A percentile compares a stretch with the other conserved stretches of the same genome.
These are phyloP conservation scores for Podaxis sp. DNA, from an alignment of 768 basidiomycete species.

Conservation along the genomic window DNA sequence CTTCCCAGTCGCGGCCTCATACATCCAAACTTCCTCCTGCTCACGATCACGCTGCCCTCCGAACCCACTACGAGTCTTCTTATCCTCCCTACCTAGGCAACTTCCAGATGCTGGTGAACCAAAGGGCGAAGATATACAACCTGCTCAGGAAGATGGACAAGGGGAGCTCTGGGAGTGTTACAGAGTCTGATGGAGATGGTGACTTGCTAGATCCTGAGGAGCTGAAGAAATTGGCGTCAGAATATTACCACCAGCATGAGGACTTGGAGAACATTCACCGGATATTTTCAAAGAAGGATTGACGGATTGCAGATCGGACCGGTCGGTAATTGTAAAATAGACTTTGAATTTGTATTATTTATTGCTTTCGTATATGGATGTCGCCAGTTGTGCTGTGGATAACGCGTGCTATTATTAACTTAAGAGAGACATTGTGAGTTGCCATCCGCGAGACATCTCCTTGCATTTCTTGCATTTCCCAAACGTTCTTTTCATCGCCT, in stretches of 20 bases:
- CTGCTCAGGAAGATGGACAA: constrained; percentile 41
- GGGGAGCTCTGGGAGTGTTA: constrained; percentile 31
- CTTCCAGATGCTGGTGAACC: constrained; percentile 44
- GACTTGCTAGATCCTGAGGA: constrained; percentile 57
- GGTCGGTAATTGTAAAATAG: neutral
- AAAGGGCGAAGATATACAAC: constrained; percentile 53
- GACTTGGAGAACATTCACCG: constrained; percentile 51
- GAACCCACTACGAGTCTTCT: constrained; percentile 47
- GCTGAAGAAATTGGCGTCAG: constrained; percentile 38
- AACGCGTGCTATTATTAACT: constrained; percentile 2
- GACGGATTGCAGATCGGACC: neutral
- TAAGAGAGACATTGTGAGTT: neutral
- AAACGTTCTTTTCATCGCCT: neutral
- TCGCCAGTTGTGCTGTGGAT: neutral
- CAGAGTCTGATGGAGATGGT: constrained; percentile 53
- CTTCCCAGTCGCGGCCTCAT: constrained; percentile 30
- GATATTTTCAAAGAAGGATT: constrained; percentile 13
- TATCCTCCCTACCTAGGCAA: constrained; percentile 51
- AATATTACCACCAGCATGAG: constrained; percentile 45
- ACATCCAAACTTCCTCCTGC: constrained; percentile 34
- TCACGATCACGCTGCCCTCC: constrained; percentile 47
- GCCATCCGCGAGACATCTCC: neutral
- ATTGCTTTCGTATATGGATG: constrained; percentile 5
- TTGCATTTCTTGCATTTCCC: neutral
- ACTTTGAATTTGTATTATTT: constrained; percentile 5